Base-by-base conservation (phyloP, 108 stramenopile genomes). In the Skeletonema potamos region DNA sequence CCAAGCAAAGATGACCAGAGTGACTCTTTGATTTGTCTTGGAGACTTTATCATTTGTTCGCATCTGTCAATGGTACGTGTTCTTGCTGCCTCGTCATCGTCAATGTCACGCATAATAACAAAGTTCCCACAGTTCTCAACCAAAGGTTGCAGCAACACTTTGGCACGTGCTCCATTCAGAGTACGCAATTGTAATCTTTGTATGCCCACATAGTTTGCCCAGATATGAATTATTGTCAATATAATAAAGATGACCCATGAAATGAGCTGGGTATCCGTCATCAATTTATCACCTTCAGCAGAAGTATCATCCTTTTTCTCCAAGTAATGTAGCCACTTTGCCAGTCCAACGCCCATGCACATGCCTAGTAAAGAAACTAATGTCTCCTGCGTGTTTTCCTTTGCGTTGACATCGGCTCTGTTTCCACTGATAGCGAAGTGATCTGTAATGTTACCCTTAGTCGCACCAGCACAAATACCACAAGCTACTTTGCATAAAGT, bases 331-430 rank as follows among this genome's bases (percentile, higher is more conserved):
- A 94, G 62, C 34, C 62, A 59, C 27, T 66, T 64, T 8, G 90
- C 88, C 17, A 94, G 61, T 17, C 56, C 54, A 24, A 93, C 69
- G 15, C 96, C 97, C 17, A 85, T 66, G 5, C 87, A 67, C 91
- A 98, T 96, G 20, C 98, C 98, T 17, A 97, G 54, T 18, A 98
- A 69, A 29, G 90, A 96, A 4, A 97, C 96, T n/a, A 94, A 68
- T 0, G 97, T 97, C 73, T 98, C 98, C 77, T 98, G 98, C 13
- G 97, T 93, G 10, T 84, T 87, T 72, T 98, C 98, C 75, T 98
- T 98, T 67, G 97, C 92, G 68, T 80, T 88, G 55, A 98, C 72
- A 73, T 98, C 98, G 1, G 96, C 96, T 68, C 90, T 88, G 74
- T 98, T 97, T 4, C 93, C 92, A 9, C 77, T 36, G 7, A 76